These are phyloP conservation scores for Exophiala aquamarina DNA, from an alignment of 2,329 filamentous ascomycete genomes.

Conservation along the genomic window DNA sequence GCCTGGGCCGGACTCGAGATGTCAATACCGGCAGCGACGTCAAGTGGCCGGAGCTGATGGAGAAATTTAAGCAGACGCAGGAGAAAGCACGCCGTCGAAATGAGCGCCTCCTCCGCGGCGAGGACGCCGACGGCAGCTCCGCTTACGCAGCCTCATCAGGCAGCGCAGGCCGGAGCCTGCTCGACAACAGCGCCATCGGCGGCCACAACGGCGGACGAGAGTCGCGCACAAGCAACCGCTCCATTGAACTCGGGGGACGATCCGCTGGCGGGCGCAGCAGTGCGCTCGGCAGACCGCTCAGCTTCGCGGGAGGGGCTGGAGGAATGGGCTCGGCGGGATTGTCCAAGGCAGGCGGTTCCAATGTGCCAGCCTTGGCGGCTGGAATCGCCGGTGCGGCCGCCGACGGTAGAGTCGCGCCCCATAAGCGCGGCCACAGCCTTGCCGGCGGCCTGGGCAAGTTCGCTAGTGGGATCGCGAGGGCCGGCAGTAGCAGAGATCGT, in stretches of 20 bases:
- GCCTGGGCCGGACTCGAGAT: constrained; percentile 21
- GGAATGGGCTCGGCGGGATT: constrained; percentile 7
- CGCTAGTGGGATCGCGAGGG: constrained; percentile 65
- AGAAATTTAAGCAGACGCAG: constrained; percentile 91
- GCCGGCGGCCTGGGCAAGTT: constrained; percentile 27
- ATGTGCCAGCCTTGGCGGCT: no score
- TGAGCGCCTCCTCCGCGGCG: constrained; percentile 23
- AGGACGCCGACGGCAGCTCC: constrained; percentile 13
- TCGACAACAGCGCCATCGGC: constrained; percentile 4
- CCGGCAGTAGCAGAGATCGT: constrained; percentile 41
- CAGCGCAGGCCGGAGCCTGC: not conserved
- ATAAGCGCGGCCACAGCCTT: constrained; percentile 27
- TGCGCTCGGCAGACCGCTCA: constrained; percentile 15
- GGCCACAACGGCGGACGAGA: constrained; percentile 10
- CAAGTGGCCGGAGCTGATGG: constrained; percentile 86
- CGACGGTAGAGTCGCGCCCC: constrained; percentile 8
- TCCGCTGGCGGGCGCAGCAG: constrained; percentile 1
- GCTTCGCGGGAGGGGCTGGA: constrained; percentile 6
- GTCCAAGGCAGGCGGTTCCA: no score
- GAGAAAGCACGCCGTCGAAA: constrained; percentile 66
- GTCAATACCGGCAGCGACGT: constrained; percentile 53
- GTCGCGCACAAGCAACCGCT: constrained; percentile 19
- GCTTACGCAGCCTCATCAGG: constrained; percentile 2
- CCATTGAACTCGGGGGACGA: constrained; percentile 8
- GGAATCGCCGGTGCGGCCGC: constrained; percentile 5